A percentile compares a stretch with the other conserved stretches of the same genome.
These are phyloP conservation scores for Furcasterigmium furcatum DNA, from an alignment of 2,329 filamentous ascomycete species.

Conservation along the genomic window DNA sequence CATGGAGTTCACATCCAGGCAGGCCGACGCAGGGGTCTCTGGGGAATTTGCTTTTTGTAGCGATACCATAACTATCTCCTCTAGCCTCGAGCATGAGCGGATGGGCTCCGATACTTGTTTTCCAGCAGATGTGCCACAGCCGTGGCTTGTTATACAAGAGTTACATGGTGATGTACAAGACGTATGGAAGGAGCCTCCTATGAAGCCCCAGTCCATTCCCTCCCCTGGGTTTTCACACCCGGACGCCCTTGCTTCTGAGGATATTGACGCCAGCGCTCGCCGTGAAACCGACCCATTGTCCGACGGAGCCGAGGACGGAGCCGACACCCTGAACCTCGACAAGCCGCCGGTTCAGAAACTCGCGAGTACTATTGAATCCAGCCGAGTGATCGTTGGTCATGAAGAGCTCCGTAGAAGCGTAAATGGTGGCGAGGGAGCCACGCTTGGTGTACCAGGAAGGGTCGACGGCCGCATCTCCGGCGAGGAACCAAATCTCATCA, in stretches of 20 bases:
- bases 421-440: slow-evolving; percentile 51
- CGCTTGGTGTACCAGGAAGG: slow-evolving; percentile 78
- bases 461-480: slow-evolving; percentile 80
- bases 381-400: slow-evolving; percentile 85
- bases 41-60: neutral
- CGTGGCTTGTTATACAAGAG: neutral
- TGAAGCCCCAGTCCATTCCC: too few species aligned
- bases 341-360: slow-evolving; percentile 75
- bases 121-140: neutral
- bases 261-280: slow-evolving; percentile 75
- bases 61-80: too few species aligned
- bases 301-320: slow-evolving; percentile 58
- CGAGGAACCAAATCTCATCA: slow-evolving; percentile 90
- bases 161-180: neutral
- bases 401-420: slow-evolving; percentile 79
- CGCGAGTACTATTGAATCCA: slow-evolving; percentile 72
- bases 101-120: neutral
- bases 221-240: too few species aligned
- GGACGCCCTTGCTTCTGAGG: slow-evolving; percentile 81
- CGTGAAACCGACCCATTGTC: slow-evolving; percentile 81
- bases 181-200: too few species aligned
- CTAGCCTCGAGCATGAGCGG: neutral
- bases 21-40: too few species aligned
- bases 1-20: too few species aligned
- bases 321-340: slow-evolving; percentile 65